A percentile compares a stretch with the other conserved stretches of the same genome.
These are phyloP conservation scores for Pyracantha coccinea DNA, from an alignment of 331 rosid species.

Conservation along the genomic window DNA sequence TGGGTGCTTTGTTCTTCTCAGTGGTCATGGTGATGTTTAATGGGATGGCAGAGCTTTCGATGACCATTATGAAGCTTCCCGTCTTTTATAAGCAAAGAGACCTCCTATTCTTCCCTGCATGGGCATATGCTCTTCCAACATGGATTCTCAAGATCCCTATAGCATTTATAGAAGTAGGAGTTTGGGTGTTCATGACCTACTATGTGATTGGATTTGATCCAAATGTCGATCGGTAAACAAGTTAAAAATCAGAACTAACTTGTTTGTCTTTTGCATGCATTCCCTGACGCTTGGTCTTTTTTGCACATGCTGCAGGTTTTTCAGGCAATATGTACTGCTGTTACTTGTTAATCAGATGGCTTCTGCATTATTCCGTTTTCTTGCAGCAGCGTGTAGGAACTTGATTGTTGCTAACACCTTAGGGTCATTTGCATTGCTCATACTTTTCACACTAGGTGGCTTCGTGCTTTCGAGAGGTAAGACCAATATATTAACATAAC, in stretches of 20 bases:
- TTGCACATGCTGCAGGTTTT: conserved; percentile 38
- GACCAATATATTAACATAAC: neutral
- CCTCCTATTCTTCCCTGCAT: conserved; percentile 36
- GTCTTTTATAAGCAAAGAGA: conserved; percentile 43
- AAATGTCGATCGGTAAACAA: conserved; percentile 42
- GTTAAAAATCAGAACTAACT: neutral
- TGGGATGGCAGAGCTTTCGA: conserved; percentile 30
- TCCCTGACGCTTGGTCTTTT: neutral
- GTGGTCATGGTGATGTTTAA: conserved; percentile 20
- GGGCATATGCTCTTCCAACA: conserved; percentile 38
- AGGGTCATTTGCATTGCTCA: conserved; percentile 24
- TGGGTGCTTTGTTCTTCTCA: conserved; percentile 33
- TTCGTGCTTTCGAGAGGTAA: conserved; percentile 42
- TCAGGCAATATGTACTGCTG: conserved; percentile 56
- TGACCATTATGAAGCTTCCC: conserved; percentile 37
- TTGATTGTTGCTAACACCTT: conserved; percentile 21
- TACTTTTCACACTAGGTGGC: conserved; percentile 29
- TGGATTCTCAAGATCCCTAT: conserved; percentile 40
- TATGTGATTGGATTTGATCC: conserved; percentile 78
- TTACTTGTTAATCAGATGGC: conserved; percentile 56
- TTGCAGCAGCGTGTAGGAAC: conserved; percentile 24
- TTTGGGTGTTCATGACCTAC: conserved; percentile 63
- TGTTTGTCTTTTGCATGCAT: neutral
- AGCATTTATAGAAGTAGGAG: conserved; percentile 44
- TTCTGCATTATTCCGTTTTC: conserved; percentile 52